Evolutionary conservation across 1,139 yeast species (phyloP), one percentile per base, ranked within the genome.

Genomic region (Saccharomycopsis hybrid): DNA sequence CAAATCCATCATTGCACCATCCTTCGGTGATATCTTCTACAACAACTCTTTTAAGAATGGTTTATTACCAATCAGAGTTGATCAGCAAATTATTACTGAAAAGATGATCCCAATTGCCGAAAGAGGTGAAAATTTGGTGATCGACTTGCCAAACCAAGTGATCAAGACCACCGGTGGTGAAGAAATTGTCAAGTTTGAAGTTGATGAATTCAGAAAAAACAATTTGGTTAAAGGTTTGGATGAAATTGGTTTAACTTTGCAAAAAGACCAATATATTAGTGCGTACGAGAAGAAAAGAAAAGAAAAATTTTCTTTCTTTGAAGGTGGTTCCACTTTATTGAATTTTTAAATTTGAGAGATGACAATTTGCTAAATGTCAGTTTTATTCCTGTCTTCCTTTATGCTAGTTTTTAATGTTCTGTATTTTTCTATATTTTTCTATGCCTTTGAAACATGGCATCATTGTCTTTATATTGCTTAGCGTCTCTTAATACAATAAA

Each of bases 21-120:
- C 97, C 1, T 92, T 90, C 62, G 98, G 98, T 65, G 98, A 92
- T 69, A 92, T 92, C 61, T 92, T 92, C 76, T 90, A 87, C 79
- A 92, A 86, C 73, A 92, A 92, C 73, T 89, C 97, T 47, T 86
- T 85, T 74, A 92, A 92, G 73, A 92, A 92, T 69, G 97, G 96
- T 47, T 76, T 92, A 66, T 73, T 92, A 58, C 97, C 97, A 54
- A 87, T 92, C 60, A 81, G 96, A 71, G 65, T 90, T 28, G 84
- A 90, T 29, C 90, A 83, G 60, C 85, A 83, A 36, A 74, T 78
- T 13, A 92, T 92, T 58, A 63, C 69, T 44, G 73, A 72, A 49
- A 87, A 85, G 68, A 75, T 92, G 49, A 74, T 82, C 56, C 96
- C 97, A 48, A 67, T 85, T 50, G 96, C 96, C 31, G 72, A 75